Percentiles rank a stretch among this genome's conserved stretches.
Evolutionary conservation across 257 asterid species (phyloP).

Genomic region (Solanum megistacrolobum): DNA sequence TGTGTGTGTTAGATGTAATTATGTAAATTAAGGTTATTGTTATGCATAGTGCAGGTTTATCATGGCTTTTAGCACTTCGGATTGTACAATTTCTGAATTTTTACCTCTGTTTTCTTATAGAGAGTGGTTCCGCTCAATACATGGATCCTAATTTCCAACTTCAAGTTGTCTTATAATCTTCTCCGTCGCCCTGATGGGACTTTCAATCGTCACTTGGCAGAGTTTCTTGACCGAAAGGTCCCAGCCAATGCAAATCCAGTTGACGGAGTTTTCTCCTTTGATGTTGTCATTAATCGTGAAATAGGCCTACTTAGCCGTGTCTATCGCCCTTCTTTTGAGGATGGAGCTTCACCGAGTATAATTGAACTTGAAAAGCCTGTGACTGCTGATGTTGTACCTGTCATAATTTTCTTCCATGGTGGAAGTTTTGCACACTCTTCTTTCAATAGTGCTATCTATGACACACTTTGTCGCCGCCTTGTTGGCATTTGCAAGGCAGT

Average conservation of each 20-base stretch:
- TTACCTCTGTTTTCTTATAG: conserved; percentile 24
- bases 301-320: conserved; percentile 60
- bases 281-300: conserved; percentile 51
- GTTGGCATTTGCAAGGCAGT: conserved; percentile 52
- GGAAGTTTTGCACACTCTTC: conserved; percentile 96
- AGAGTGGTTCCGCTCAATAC: conserved; percentile 80
- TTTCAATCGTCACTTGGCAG: conserved; percentile 66
- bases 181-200: conserved; percentile 87
- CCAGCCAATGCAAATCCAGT: conserved; percentile 62
- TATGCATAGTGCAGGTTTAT: neutral
- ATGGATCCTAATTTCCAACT: conserved; percentile 72
- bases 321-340: conserved; percentile 29
- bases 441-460: conserved; percentile 74
- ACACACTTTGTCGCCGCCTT: conserved; percentile 72
- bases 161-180: conserved; percentile 77
- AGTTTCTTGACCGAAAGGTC: conserved; percentile 75
- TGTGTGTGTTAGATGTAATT: neutral
- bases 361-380: conserved; percentile 51
- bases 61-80: neutral
- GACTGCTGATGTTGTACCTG: conserved; percentile 50
- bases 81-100: neutral
- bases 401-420: conserved; percentile 74
- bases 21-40: neutral
- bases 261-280: conserved; percentile 67
- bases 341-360: conserved; percentile 22